Percentiles rank a stretch among this genome's conserved stretches.
phyloP scores from a whole-genome alignment of 176 grass and related monocot genomes.

The Zoysia japonica region DNA sequence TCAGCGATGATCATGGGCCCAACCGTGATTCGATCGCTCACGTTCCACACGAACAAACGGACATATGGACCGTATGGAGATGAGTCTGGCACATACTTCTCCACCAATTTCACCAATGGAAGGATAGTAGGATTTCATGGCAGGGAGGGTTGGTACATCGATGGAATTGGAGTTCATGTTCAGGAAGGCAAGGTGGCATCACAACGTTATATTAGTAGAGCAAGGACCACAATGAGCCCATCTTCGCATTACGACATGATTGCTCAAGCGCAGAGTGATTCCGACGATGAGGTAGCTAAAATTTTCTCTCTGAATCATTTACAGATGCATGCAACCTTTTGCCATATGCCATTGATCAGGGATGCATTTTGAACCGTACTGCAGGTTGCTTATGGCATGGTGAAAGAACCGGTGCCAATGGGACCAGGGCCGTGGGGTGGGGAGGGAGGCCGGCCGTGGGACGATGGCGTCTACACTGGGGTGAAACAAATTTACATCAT shows the following conservation, averaged over 20 bases:
- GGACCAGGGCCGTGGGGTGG: slow-evolving; percentile 96
- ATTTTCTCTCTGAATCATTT: slow-evolving; percentile 1
- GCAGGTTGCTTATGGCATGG: slow-evolving; percentile 62
- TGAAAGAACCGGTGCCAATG: slow-evolving; percentile 76
- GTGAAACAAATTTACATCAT: slow-evolving; percentile 79
- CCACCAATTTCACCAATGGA: slow-evolving; percentile 69
- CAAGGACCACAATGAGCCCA: slow-evolving; percentile 15
- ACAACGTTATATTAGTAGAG: slow-evolving; percentile 30
- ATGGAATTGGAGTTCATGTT: slow-evolving; percentile 84
- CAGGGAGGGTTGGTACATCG: slow-evolving; percentile 81
- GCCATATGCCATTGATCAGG: background rate
- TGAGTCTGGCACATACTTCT: slow-evolving; percentile 78
- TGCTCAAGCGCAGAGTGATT: slow-evolving; percentile 36
- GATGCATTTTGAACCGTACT: background rate
- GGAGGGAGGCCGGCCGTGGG: slow-evolving; percentile 78
- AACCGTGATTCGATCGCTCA: slow-evolving; percentile 71
- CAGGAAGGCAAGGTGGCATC: slow-evolving; percentile 62
- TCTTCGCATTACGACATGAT: slow-evolving; percentile 44
- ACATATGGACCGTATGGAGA: slow-evolving; percentile 79
- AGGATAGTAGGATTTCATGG: slow-evolving; percentile 86
- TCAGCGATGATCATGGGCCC: slow-evolving; percentile 78
- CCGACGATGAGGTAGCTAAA: slow-evolving; percentile 57
- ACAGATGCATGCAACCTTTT: background rate
- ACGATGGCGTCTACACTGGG: slow-evolving; percentile 86
- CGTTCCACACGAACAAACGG: slow-evolving; percentile 80